Evolutionary conservation across 2,329 filamentous ascomycete genomes (phyloP).

Genomic region (Hypoxylon sp.): DNA sequence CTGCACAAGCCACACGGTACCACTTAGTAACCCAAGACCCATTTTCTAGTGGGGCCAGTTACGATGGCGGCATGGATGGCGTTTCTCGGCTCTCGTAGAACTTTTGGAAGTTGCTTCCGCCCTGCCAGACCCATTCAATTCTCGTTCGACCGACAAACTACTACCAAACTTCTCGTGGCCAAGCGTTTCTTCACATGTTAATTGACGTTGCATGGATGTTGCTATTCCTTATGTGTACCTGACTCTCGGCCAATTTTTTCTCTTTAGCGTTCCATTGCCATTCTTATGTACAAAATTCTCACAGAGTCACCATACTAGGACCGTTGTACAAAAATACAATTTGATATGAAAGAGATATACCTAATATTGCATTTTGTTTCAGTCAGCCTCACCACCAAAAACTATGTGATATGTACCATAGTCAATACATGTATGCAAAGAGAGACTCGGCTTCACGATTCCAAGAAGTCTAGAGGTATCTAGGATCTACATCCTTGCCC

Average conservation of each 20-base stretch:
- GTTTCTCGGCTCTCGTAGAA: slow-evolving; percentile 7
- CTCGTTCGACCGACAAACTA: slow-evolving; percentile 15
- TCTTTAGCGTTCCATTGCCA: slow-evolving; percentile 4
- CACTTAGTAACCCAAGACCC: slow-evolving; percentile 2
- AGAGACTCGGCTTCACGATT: slow-evolving; percentile 8
- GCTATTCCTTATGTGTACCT: background rate
- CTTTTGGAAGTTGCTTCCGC: slow-evolving; percentile 1
- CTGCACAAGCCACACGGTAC: slow-evolving; percentile 20
- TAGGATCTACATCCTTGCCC: slow-evolving; percentile 14
- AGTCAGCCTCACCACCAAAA: slow-evolving; percentile 16
- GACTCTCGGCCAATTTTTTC: slow-evolving; percentile 21
- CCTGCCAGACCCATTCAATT: slow-evolving; percentile 3
- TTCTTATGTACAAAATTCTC: slow-evolving; percentile 2
- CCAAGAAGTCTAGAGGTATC: slow-evolving; percentile 9
- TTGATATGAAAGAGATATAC: background rate
- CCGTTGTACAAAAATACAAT: slow-evolving; percentile 11
- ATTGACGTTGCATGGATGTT: slow-evolving; percentile 39
- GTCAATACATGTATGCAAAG: background rate
- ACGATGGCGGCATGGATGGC: background rate
- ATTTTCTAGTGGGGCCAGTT: slow-evolving; percentile 2
- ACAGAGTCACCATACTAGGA: background rate
- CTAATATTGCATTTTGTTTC: background rate
- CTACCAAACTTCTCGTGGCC: slow-evolving; percentile 28
- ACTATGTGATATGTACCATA: background rate
- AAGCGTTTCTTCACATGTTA: slow-evolving; percentile 40